Base-by-base conservation (phyloP, 805 yeast species). In the Hagleromyces aurorensis region DNA sequence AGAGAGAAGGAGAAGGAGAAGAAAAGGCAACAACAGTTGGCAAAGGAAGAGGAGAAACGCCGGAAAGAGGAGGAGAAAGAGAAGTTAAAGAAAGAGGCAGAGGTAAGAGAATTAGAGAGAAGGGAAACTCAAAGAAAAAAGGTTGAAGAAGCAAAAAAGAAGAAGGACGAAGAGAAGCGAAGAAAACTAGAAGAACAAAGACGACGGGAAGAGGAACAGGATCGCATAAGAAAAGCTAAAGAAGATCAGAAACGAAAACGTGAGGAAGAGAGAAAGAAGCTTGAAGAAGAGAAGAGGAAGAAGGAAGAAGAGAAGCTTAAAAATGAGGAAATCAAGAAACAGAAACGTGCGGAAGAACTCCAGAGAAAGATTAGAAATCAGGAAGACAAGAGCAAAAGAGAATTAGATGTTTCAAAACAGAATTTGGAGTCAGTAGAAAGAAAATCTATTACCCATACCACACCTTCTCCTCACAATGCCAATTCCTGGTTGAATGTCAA, bases 1-100 rank as follows among this genome's bases (percentile, higher is more conserved):
- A 72, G 69, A 49, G 86, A 80, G 44, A 78, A 76, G 54, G 74
- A 75, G 23, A 75, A 72, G 44, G 86, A 79, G 46, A 78, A 76
- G 64, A 78, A 77, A 47, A 64, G 75, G 21, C 60, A 67, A 20
- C 74, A 68, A 30, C 82, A 77, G 43, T 55, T 64, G 15, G 78
- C 78, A 0, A 73, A 70, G 37, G 83, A 75, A 45, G 81, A 74
- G 40, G 82, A 73, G 43, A 61, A 65, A 27, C 63, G 61, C 33
- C 65, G 60, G 43, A 72, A 69, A 37, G 79, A 74, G 42, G 75
- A 67, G 29, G 75, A 72, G 33, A 60, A 57, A 33, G 76, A 70
- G 41, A 73, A 72, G 38, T 66, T 70, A 4, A 46, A 44, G 27
- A 46, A 43, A 28, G 55, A 52, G 56, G 68, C 48, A 48, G 63